Base-by-base conservation (phyloP, 169 alveolate genomes). In the Cryptosporidium muris region DNA sequence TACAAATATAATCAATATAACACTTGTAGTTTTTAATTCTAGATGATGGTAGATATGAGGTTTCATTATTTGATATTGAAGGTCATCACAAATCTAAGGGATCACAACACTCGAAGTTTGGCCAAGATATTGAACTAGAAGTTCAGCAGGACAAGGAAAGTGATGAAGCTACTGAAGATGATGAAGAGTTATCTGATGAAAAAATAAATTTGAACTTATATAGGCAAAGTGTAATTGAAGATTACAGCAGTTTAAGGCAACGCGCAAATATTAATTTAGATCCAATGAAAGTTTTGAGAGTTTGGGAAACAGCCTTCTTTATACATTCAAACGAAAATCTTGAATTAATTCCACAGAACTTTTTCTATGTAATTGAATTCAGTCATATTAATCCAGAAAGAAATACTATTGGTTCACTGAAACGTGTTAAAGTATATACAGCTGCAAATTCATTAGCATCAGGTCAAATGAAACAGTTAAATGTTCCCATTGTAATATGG, bases 401-500 rank as follows among this genome's bases (percentile, higher is more conserved):
- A 42, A 62, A 74, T 43, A 58, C 54, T 34, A 51, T 43, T 43
- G 85, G 85, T 11, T 58, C 85, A 5, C 36, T 74, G 45, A 74
- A 74, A 16, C 54, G 85, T 45, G 60, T 62, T 58, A 74, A 58
- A 68, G 85, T 74, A 43, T 74, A 74, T 48, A 74, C 85, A 8
- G 74, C 85, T 5, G 85, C 85, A 43, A 74, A 66, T 4, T 56
- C 51, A 14, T 16, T 74, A 16, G 8, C 51, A n/a, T 63, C 85
- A 42, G 85, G 85, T 6, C 74, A 74, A 11, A 68, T 74, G 9
- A 74, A 62, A 34, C 16, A 58, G 6, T 60, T 74, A 16, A 58
- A 47, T 42, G 54, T 74, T 9, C 85, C 85, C 3, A 74, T 74
- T 6, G 60, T 74, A 25, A 89, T 93, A 16, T 93, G 96, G 95